Conservation (phyloP, 108 stramenopile species). For the Bacterosira constricta region DNA sequence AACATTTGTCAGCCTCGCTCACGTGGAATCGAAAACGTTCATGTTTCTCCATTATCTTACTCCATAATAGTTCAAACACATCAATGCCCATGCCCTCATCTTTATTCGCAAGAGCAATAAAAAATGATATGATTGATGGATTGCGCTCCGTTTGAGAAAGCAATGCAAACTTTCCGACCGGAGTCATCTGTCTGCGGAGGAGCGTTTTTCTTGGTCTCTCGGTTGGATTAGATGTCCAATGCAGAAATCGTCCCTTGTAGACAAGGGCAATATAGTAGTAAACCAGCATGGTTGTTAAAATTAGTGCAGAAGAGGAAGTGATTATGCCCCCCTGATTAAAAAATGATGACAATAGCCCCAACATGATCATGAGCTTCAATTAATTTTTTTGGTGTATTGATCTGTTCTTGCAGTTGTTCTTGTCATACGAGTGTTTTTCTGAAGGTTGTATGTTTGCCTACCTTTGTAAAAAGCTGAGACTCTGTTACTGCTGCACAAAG, state of each 20-base stretch:
- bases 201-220: not conserved
- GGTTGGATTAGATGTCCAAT: not conserved
- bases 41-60: slow-evolving; percentile 11
- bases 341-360: not conserved
- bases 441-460: too few species aligned
- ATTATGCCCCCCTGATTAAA: not conserved
- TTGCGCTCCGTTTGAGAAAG: slow-evolving; percentile 32
- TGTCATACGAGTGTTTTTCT: too few species aligned
- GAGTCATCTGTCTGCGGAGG: slow-evolving; percentile 28
- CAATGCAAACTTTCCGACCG: slow-evolving; percentile 32
- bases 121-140: slow-evolving; percentile 31
- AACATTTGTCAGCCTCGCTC: slow-evolving; percentile 7
- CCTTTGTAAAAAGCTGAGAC: too few species aligned
- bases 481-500: too few species aligned
- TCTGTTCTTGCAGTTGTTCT: too few species aligned
- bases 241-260: too few species aligned
- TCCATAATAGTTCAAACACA: slow-evolving; percentile 23
- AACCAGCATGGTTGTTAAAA: not conserved
- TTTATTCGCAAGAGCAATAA: slow-evolving; percentile 24
- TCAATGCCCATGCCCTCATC: slow-evolving; percentile 3
- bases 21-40: slow-evolving; percentile 21
- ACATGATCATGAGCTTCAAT: not conserved
- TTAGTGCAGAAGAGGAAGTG: not conserved
- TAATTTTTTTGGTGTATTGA: too few species aligned
- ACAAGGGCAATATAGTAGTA: not conserved